Base-by-base conservation (phyloP, 768 basidiomycete genomes). In the Amanita rimosa region DNA sequence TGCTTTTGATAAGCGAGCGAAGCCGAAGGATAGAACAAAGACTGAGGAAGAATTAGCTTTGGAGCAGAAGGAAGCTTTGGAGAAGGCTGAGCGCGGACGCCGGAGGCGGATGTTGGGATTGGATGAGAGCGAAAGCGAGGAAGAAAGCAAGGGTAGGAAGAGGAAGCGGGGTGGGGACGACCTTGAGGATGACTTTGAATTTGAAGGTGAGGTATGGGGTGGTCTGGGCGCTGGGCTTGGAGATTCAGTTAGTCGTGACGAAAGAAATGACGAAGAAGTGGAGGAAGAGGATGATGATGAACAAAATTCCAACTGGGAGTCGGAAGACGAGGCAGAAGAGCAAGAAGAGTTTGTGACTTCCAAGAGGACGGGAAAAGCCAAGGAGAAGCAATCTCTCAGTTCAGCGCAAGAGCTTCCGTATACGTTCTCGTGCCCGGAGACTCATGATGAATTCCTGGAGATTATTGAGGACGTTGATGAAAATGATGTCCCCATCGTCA, bases 1-100 rank as follows among this genome's bases (percentile, higher is more conserved):
- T 34, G 93, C 85, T 0, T 95, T 94, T 58, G 96, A 98, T 51
- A 81, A 87, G 56, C 79, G 96, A 1, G 87, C 96, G 2, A 89
- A 93, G 54, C 87, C 96, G 0, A 96, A 91, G 60, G 88, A 99
- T 62, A 69, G 96, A 48, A 93, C 90, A 24, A 97, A 96, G 69
- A 97, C 94, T 0, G 95, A 96, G 57, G 92, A 97, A 57, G 96
- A 99, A 59, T 58, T 92, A 24, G 94, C 93, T 4, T 51, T 85
- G 52, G 92, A 95, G 53, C 88, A 86, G 59, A 93, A 90, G 57
- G 86, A 88, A 55, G 73, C 77, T 4, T 64, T 99, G 47, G 87
- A 94, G 65, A 84, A 81, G 62, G 88, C 89, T 1, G 96, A 99
- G 66, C 71, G 75, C 56, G 75, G 71, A 54, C 73, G 96, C 24